These are phyloP conservation scores for Sideroxylon spinosum DNA, from an alignment of 179 eudicot genomes.

Conservation along the genomic window DNA sequence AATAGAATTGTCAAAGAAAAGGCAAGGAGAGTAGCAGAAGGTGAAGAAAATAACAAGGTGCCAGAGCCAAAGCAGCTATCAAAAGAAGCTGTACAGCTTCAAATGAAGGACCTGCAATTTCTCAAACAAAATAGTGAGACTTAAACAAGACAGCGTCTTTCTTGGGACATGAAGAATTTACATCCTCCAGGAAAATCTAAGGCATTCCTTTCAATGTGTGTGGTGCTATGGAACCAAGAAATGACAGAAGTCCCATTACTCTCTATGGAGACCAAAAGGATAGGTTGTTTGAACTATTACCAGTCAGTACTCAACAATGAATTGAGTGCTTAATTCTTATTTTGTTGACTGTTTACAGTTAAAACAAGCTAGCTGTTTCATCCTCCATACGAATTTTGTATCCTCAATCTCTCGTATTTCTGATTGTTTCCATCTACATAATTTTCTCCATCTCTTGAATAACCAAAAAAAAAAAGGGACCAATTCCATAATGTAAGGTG, in stretches of 20 bases:
- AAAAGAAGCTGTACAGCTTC: constrained; percentile 79
- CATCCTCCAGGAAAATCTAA: neutral
- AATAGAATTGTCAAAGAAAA: constrained; percentile 49
- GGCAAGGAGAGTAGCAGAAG: constrained; percentile 54
- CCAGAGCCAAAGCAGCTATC: constrained; percentile 54
- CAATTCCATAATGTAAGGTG: no score
- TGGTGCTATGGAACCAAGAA: neutral
- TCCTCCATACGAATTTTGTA: neutral
- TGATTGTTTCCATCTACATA: no score
- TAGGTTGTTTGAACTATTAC: neutral
- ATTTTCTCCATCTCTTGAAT: no score
- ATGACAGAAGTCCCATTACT: neutral
- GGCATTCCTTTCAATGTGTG: neutral
- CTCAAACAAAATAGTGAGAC: constrained; percentile 52
- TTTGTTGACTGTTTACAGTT: neutral
- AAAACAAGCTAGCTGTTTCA: neutral
- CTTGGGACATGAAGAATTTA: neutral
- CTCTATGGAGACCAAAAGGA: neutral
- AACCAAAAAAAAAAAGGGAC: no score
- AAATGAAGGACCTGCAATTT: constrained; percentile 88
- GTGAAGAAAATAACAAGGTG: constrained; percentile 35
- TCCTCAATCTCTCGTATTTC: no score
- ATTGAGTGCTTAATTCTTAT: neutral
- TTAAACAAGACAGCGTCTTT: neutral
- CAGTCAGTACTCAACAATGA: neutral